Base-by-base conservation (phyloP, 208 protist species). In the Trypanosoma lewisi region DNA sequence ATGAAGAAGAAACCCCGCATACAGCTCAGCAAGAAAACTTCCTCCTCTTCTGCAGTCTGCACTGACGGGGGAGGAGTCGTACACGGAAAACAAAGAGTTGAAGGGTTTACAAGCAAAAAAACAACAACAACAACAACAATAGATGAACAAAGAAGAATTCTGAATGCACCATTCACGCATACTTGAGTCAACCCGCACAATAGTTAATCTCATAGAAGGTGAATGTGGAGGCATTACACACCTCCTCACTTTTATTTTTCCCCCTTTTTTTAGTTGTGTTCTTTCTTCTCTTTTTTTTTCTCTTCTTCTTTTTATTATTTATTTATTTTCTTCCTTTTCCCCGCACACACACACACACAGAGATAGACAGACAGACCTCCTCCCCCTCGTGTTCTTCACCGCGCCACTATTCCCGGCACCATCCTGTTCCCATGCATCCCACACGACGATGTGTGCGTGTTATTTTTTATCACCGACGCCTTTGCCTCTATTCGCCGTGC, bases 121-220 rank as follows among this genome's bases (percentile, higher is more conserved):
- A 44, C 39, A 12, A 12, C 39, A 44, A 44, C 45, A 30, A 19
- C 44, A 25, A 21, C 19, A 21, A 21, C 6, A 48, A 21, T 21
- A 23, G 9, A 5, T 8, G 31, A 52, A 52, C 7, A 12, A 17
- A 52, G 2, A 3, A 16, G 23, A 33, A 16, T 31, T 41, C 14
- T 41, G 7, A 41, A 16, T 41, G 7, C 14, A 41, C 14, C 14
- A 16, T 41, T 16, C 14, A 16, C 7, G 36, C 7, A 14, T 14
- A 16, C 4, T 28, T 30, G 16, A 30, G 25, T 21, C 51, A 56
- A 56, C 51, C 27, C 51, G 51, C 51, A 56, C 51, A 56, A 56
- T 31, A 33, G 54, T 60, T 49, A 25, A 23, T 19, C 28, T 25
- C 27, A 33, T 27, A 28, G n/a, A n/a, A n/a, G n/a, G 19, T 33